These are phyloP conservation scores for Graphiopsis chlorocephala DNA, from an alignment of 2,329 filamentous ascomycete species.

Conservation along the genomic window DNA sequence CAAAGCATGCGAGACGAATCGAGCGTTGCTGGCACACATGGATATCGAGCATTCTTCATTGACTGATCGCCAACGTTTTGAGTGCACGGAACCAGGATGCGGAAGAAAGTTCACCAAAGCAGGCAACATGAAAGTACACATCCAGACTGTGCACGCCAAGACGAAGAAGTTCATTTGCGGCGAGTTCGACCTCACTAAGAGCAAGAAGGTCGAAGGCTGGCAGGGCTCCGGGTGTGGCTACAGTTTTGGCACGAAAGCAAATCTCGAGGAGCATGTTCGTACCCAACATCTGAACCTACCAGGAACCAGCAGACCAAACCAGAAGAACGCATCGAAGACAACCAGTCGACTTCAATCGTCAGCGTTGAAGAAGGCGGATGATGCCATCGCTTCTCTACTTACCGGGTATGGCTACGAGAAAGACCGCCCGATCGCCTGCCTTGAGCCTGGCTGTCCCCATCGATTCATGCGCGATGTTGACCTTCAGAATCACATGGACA, in stretches of 20 bases:
- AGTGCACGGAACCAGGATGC: constrained; percentile 68
- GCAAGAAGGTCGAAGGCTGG: constrained; percentile 60
- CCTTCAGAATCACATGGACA: constrained; percentile 55
- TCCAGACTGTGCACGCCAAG: constrained; percentile 73
- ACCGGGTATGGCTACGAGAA: constrained; percentile 57
- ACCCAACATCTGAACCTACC: constrained; percentile 64
- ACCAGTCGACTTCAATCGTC: not conserved
- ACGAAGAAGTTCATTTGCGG: constrained; percentile 75
- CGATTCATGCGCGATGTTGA: constrained; percentile 59
- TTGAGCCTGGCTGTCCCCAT: constrained; percentile 49
- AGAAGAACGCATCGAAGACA: constrained; percentile 14
- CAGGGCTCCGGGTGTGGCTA: constrained; percentile 66
- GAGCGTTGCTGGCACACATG: constrained; percentile 71
- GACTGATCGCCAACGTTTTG: constrained; percentile 49
- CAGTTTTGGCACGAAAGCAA: constrained; percentile 72
- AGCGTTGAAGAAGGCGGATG: not conserved
- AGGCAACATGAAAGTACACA: constrained; percentile 78
- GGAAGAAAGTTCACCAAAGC: constrained; percentile 74
- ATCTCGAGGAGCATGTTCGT: constrained; percentile 79
- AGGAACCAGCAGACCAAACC: constrained; percentile 14
- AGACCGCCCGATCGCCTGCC: constrained; percentile 51
- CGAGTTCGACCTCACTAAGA: constrained; percentile 60
- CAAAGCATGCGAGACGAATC: constrained; percentile 62
- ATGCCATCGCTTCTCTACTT: constrained; percentile 36
- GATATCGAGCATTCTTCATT: constrained; percentile 64